phyloP scores from a whole-genome alignment of 108 stramenopile species.

The Aurantiochytrium sp. region DNA sequence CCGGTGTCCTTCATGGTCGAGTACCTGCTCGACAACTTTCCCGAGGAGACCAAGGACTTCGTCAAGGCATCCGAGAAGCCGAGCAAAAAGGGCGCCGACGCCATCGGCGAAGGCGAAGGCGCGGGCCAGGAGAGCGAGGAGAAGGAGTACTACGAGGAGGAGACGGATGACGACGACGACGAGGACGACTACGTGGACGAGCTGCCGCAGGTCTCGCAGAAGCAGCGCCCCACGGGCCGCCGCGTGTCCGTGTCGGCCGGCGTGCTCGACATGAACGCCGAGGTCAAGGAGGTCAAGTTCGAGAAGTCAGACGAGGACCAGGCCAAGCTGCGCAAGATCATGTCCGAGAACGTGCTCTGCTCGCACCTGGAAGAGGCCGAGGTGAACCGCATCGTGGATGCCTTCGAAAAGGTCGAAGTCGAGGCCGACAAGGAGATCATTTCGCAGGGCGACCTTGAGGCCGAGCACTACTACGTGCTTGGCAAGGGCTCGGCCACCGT shows the following conservation, averaged over 20 bases:
- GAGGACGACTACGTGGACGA: conserved; percentile 35
- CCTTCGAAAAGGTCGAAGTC: background rate
- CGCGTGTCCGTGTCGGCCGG: background rate
- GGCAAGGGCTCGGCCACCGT: background rate
- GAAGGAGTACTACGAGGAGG: background rate
- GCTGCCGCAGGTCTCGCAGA: background rate
- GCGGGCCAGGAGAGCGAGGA: background rate
- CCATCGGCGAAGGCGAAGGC: no score
- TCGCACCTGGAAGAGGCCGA: background rate
- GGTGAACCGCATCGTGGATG: background rate
- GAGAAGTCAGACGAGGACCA: conserved; percentile 55
- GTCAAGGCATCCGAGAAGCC: background rate
- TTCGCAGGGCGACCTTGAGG: background rate
- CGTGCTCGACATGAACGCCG: background rate
- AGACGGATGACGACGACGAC: conserved; percentile 7
- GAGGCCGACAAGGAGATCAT: background rate
- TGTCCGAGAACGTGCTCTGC: conserved; percentile 63
- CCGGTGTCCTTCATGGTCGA: background rate
- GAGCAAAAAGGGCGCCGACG: background rate
- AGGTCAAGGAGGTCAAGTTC: conserved; percentile 19
- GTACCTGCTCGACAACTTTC: conserved; percentile 25
- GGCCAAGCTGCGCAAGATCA: conserved; percentile 54
- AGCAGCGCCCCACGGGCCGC: background rate
- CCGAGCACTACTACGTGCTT: background rate
- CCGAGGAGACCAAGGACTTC: background rate